Conservation (phyloP, 1,139 yeast genomes). For the Blastobotrys ciferrii region DNA sequence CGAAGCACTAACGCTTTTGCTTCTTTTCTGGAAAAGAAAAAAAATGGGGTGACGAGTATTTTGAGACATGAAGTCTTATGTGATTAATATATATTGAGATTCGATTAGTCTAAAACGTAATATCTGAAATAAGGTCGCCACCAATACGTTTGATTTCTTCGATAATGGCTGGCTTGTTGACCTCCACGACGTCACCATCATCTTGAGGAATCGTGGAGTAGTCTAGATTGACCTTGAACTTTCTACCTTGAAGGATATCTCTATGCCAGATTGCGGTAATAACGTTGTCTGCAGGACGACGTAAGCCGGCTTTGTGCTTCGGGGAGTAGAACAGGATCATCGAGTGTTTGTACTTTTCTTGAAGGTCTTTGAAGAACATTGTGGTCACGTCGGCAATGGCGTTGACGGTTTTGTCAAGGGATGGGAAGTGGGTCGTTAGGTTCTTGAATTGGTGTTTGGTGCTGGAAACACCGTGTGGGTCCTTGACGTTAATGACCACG, state of each 20-base stretch:
- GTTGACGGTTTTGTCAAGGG: constrained; percentile 29
- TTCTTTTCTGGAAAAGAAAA: no score
- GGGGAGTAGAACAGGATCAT: constrained; percentile 53
- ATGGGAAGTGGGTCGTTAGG: constrained; percentile 37
- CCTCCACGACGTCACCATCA: constrained; percentile 42
- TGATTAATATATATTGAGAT: not conserved
- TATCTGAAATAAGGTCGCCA: constrained; percentile 50
- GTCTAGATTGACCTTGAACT: constrained; percentile 78
- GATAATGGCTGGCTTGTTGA: constrained; percentile 73
- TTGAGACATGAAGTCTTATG: no score
- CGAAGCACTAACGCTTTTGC: no score
- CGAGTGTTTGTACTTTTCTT: constrained; percentile 44
- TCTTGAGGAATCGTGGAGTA: constrained; percentile 67
- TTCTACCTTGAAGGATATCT: constrained; percentile 47
- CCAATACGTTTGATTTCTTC: constrained; percentile 74
- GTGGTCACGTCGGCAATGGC: constrained; percentile 27
- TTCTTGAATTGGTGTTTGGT: constrained; percentile 55
- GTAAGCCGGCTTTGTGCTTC: not conserved
- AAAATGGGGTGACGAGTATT: no score
- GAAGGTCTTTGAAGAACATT: constrained; percentile 34
- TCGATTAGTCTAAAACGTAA: constrained; percentile 22
- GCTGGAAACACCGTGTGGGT: constrained; percentile 37
- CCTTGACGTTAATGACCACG: constrained; percentile 61
- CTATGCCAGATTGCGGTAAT: constrained; percentile 84
- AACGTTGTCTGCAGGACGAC: constrained; percentile 34